Base-by-base conservation (phyloP, 305 asterid genomes). In the Fraxinus dipetala region DNA sequence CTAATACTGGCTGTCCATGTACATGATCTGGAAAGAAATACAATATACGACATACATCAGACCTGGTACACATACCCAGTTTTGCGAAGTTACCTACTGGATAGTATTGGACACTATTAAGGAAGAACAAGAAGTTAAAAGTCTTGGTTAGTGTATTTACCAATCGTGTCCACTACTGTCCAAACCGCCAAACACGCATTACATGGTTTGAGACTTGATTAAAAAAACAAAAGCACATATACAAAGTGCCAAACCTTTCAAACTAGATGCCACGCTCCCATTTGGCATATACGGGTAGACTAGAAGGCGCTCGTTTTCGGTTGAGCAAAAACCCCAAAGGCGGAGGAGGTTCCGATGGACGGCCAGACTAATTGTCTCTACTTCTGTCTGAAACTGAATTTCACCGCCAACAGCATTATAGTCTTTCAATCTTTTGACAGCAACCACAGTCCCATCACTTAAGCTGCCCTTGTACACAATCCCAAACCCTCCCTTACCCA, bases 401-500 rank as follows among this genome's bases (percentile, higher is more conserved):
- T 96, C 99, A 54, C 98, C 95, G 1, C 99, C 98, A 65, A 87
- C 90, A 40, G 95, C 92, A 86, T 88, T 90, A 69, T 90, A 92
- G 77, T 93, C 98, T 72, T 93, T 96, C 84, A 96, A 78, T 83
- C 98, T 87, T 89, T 94, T 96, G 70, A 96, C 97, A 16, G 99
- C 99, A 85, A 96, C 97, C 36, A 91, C 84, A 18, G 97, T 91
- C 35, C 98, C 98, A 79, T 93, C 91, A 84, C 32, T 91, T 72
- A 96, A 84, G 18, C 86, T 85, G 69, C 98, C 98, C 83, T 92
- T 96, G 63, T 92, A 96, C 26, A 96, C 99, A 78, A 96, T 85
- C 14, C 99, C 98, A 13, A 89, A 96, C 56, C 99, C 99, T 59
- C 99, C 99, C 82, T 84, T 92, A 7, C 99, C 99, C 81, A 96